These are phyloP conservation scores for Jamesozyma piceae DNA, from an alignment of 805 yeast genomes.

Conservation along the genomic window DNA sequence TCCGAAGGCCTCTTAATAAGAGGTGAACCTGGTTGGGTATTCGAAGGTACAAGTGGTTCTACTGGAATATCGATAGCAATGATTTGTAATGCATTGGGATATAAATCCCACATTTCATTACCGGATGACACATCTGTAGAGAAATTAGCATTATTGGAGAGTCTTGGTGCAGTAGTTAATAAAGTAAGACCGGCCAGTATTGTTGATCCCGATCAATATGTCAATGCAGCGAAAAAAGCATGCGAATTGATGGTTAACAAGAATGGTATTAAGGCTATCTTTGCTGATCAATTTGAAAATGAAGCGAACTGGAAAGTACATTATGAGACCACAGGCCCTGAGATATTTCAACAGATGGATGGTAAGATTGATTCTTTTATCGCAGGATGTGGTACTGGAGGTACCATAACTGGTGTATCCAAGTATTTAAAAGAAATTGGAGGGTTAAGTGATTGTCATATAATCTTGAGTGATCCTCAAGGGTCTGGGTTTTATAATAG, in stretches of 20 bases:
- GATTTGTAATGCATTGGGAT: conserved; percentile 82
- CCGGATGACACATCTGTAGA: conserved; percentile 91
- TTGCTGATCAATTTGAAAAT: conserved; percentile 94
- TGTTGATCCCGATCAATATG: conserved; percentile 88
- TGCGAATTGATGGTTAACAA: conserved; percentile 39
- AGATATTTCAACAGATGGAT: conserved; percentile 66
- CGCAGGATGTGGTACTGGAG: conserved; percentile 94
- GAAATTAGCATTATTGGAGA: conserved; percentile 58
- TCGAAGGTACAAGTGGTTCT: conserved; percentile 95
- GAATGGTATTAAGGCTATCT: conserved; percentile 46
- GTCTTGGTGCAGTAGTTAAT: conserved; percentile 75
- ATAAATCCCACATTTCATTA: conserved; percentile 82
- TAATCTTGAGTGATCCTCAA: conserved; percentile 86
- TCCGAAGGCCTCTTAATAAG: conserved; percentile 41
- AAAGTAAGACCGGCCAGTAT: conserved; percentile 91
- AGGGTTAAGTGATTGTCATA: conserved; percentile 32
- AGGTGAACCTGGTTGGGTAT: conserved; percentile 53
- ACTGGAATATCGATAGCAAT: conserved; percentile 92
- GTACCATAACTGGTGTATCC: conserved; percentile 91
- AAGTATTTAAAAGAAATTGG: conserved; percentile 58
- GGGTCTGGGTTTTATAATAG: conserved; percentile 88
- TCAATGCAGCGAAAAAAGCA: conserved; percentile 69
- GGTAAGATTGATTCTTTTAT: conserved; percentile 65
- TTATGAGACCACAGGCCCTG: conserved; percentile 82
- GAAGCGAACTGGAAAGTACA: conserved; percentile 85